These are phyloP conservation scores for Venturia asperata DNA, from an alignment of 2,329 filamentous ascomycete species.

Conservation along the genomic window DNA sequence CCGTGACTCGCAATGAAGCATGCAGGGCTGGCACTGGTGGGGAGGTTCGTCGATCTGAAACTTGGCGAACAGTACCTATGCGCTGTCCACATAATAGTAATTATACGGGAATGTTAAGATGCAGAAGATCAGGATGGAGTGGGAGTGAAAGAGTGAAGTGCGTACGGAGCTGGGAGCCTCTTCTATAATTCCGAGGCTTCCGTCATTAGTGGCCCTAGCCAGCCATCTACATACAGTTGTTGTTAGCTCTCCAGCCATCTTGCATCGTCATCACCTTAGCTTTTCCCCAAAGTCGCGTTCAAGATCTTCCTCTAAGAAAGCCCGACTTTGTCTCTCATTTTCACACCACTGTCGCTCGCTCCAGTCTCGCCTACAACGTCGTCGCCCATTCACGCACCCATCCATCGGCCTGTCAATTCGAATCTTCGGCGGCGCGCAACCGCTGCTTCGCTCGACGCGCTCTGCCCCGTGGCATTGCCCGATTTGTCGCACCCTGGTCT, in stretches of 20 bases:
- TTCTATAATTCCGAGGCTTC: slow-evolving; percentile 2
- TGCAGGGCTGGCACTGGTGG: not conserved
- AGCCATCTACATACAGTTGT: not conserved
- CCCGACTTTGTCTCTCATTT: not conserved
- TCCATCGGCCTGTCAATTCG: not conserved
- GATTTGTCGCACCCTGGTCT: not conserved
- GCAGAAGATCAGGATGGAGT: not conserved
- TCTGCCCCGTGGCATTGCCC: not conserved
- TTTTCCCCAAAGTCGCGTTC: not conserved
- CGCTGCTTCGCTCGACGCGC: not conserved
- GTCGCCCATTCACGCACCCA: too few relatives aligned
- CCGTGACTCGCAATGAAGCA: not conserved
- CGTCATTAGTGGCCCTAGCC: not conserved
- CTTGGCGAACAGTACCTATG: not conserved
- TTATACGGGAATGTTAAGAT: not conserved
- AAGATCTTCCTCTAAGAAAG: not conserved
- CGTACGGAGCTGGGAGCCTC: not conserved
- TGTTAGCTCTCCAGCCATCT: not conserved
- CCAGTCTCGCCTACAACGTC: not conserved
- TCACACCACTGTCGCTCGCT: not conserved
- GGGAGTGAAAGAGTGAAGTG: not conserved
- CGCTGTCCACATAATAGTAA: not conserved
- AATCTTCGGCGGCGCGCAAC: not conserved
- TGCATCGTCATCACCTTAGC: not conserved
- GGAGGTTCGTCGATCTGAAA: not conserved